Conservation (phyloP, 2,329 filamentous ascomycete genomes). For the Epichloe amarillans region DNA sequence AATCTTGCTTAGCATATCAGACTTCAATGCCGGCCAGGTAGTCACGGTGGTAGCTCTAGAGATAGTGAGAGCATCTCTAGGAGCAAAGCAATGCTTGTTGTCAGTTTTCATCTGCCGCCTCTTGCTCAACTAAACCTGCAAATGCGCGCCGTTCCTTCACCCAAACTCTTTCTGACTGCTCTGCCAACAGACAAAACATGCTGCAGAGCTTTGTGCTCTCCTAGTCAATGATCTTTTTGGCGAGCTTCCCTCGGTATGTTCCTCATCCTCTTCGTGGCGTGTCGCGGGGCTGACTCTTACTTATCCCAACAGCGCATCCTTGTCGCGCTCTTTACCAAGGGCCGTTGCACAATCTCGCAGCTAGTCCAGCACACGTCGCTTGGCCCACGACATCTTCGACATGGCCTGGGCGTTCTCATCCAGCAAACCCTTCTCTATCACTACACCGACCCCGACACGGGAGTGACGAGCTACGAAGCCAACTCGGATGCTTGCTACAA, state of each 20-base stretch:
- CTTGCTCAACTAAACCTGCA: constrained; percentile 8
- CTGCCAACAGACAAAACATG: constrained; percentile 48
- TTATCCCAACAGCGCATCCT: constrained; percentile 61
- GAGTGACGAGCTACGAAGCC: constrained; percentile 66
- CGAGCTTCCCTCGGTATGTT: constrained; percentile 70
- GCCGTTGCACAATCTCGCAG: constrained; percentile 58
- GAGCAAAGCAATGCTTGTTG: constrained; percentile 46
- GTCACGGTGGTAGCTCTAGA: constrained; percentile 60
- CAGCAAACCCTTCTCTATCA: constrained; percentile 81
- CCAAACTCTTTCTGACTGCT: constrained; percentile 11
- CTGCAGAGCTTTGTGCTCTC: constrained; percentile 79
- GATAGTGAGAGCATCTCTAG: constrained; percentile 68
- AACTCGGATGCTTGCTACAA: constrained; percentile 71
- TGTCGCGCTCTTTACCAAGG: constrained; percentile 61
- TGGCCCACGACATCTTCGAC: constrained; percentile 59
- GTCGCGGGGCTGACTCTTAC: constrained; percentile 15
- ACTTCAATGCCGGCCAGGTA: constrained; percentile 52
- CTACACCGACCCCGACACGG: constrained; percentile 47
- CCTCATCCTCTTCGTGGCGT: background rate
- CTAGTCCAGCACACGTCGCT: constrained; percentile 62
- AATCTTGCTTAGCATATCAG: background rate
- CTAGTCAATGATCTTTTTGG: constrained; percentile 83
- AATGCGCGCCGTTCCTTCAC: background rate
- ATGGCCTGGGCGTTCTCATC: constrained; percentile 71
- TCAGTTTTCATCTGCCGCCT: constrained; percentile 24